Conservation (phyloP, 2,329 filamentous ascomycete genomes). For the Hymenotorrendiella dingleyae region DNA sequence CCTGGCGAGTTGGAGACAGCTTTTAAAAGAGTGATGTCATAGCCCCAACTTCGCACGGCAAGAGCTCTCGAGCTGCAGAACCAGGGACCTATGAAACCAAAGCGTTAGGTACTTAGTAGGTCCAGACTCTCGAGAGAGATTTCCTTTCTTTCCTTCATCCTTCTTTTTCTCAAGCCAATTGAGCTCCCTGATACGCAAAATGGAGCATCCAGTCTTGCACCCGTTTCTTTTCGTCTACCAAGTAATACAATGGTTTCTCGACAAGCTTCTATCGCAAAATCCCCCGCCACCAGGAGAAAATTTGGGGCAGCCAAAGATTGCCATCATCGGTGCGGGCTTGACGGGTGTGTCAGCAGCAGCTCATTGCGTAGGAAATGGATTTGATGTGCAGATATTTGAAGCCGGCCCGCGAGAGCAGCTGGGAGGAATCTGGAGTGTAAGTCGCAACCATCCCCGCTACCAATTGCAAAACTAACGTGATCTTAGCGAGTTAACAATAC, state of each 20-base stretch:
- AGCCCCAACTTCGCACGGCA: no score
- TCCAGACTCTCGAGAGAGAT: no score
- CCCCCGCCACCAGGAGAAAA: constrained; percentile 55
- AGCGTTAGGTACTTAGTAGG: no score
- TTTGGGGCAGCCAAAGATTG: constrained; percentile 59
- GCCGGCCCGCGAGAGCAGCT: constrained; percentile 58
- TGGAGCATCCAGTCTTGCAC: constrained; percentile 39
- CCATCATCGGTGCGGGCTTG: constrained; percentile 65
- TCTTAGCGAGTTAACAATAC: constrained; percentile 70
- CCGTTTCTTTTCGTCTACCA: constrained; percentile 58
- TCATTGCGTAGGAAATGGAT: constrained; percentile 80
- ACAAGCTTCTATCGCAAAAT: constrained; percentile 60
- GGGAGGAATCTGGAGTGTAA: constrained; percentile 75
- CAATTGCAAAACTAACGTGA: constrained; percentile 3
- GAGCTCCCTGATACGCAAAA: constrained; percentile 1
- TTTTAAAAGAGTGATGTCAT: no score
- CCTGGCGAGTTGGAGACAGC: no score
- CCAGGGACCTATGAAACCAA: no score
- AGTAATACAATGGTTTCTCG: constrained; percentile 57
- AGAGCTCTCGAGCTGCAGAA: no score
- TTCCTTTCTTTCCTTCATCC: background rate
- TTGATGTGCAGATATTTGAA: constrained; percentile 77
- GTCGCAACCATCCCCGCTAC: constrained; percentile 21
- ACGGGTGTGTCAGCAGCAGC: constrained; percentile 73
- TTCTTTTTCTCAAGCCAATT: background rate